A percentile compares a stretch with the other conserved stretches of the same genome.
These are phyloP conservation scores for Microbotryomycetes sp. DNA, from an alignment of 1,284 basidiomycete species.

Conservation along the genomic window DNA sequence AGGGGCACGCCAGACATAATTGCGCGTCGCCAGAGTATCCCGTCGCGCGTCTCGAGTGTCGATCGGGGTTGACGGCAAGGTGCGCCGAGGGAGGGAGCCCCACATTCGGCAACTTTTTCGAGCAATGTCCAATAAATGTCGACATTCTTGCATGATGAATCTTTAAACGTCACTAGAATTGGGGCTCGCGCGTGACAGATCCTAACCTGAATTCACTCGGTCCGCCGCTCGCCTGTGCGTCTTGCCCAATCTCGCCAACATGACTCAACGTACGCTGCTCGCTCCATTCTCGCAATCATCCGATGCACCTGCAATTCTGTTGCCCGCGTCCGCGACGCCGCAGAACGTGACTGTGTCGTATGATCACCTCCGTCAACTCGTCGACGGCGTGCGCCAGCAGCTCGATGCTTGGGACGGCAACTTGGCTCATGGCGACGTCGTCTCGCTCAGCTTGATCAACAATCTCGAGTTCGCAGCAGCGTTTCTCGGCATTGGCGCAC, in stretches of 20 bases:
- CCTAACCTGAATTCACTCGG: no score
- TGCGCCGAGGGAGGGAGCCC: no score
- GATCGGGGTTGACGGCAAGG: no score
- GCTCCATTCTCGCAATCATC: background rate
- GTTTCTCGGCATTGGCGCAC: conserved; percentile 41
- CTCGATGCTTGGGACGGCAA: conserved; percentile 3
- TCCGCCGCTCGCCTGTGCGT: no score
- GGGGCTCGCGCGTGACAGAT: no score
- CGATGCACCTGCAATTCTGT: background rate
- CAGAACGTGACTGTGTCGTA: conserved; percentile 1
- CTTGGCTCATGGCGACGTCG: conserved; percentile 27
- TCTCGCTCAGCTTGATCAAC: conserved; percentile 41
- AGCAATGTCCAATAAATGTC: no score
- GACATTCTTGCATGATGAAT: no score
- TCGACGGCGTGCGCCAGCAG: conserved; percentile 1
- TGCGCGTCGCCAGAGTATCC: no score
- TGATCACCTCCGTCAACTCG: background rate
- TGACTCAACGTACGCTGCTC: background rate
- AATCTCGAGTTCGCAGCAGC: conserved; percentile 41
- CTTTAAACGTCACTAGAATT: no score
- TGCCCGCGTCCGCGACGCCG: background rate
- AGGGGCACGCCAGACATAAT: background rate
- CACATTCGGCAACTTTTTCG: no score
- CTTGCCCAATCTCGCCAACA: no score
- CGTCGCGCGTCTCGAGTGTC: no score